Conservation (phyloP, 495 filamentous ascomycete genomes). For the Lasiosphaeria miniovina region DNA sequence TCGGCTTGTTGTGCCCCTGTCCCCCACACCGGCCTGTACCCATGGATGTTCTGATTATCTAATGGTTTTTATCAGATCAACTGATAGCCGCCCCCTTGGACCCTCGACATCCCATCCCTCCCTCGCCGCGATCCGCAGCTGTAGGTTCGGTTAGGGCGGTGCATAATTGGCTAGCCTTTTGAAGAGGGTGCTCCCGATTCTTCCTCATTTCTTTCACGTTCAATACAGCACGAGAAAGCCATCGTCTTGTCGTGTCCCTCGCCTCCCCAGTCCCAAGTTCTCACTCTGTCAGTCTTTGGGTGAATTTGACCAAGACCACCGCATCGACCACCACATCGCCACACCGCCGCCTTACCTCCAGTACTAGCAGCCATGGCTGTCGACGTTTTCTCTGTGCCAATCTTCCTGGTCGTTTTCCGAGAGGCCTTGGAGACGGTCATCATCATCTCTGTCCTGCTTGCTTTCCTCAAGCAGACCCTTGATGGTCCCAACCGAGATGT, state of each 20-base stretch:
- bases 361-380: slow-evolving; percentile 39
- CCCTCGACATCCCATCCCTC: neutral
- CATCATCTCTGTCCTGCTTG: slow-evolving; percentile 77
- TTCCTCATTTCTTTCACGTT: neutral
- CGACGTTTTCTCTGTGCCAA: slow-evolving; percentile 63
- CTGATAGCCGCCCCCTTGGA: slow-evolving; percentile 11
- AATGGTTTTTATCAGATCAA: slow-evolving; percentile 11
- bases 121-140: neutral
- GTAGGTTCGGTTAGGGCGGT: neutral
- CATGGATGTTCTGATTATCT: slow-evolving; percentile 5
- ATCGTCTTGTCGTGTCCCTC: neutral
- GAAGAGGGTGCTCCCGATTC: too few relatives aligned
- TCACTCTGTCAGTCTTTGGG: too few relatives aligned
- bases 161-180: neutral
- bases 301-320: too few relatives aligned
- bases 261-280: neutral
- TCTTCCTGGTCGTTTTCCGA: slow-evolving; percentile 86
- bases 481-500: slow-evolving; percentile 55
- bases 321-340: too few relatives aligned
- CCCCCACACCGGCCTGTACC: neutral
- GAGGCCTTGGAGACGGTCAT: slow-evolving; percentile 79
- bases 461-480: slow-evolving; percentile 77
- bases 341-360: neutral
- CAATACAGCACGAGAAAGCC: neutral
- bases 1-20: neutral